Percentiles rank a stretch among this genome's conserved stretches.
phyloP scores from a whole-genome alignment of 2,329 filamentous ascomycete species.

The Remersonia thermophila region DNA sequence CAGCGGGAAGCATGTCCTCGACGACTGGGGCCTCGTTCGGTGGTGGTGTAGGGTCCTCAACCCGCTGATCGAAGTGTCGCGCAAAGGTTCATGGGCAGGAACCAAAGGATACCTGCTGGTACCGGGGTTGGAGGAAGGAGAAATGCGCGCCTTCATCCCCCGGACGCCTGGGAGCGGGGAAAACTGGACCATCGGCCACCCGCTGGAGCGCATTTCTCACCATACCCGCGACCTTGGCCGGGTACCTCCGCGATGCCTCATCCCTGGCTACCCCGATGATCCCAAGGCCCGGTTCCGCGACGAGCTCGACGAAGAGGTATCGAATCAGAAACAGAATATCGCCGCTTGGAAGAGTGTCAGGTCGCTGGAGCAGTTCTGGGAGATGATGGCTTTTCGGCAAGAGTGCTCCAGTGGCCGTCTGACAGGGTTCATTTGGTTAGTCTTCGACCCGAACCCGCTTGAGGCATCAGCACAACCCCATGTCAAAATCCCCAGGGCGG shows the following conservation, averaged over 20 bases:
- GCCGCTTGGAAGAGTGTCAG: constrained; percentile 75
- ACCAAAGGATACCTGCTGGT: constrained; percentile 75
- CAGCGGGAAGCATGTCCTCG: constrained; percentile 73
- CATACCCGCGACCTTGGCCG: constrained; percentile 44
- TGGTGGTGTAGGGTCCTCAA: constrained; percentile 94
- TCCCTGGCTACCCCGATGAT: constrained; percentile 88
- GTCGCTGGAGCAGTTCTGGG: constrained; percentile 89
- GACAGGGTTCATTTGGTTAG: constrained; percentile 90
- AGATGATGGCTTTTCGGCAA: constrained; percentile 93
- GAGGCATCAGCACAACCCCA: constrained; percentile 15
- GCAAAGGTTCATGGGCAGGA: constrained; percentile 27
- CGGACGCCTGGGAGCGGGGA: constrained; percentile 34
- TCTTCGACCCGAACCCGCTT: constrained; percentile 47
- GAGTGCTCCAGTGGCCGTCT: constrained; percentile 87
- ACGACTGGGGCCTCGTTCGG: constrained; percentile 77
- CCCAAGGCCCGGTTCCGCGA: constrained; percentile 83
- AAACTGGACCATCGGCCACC: constrained; percentile 58
- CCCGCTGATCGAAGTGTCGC: constrained; percentile 48
- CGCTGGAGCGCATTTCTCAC: constrained; percentile 53
- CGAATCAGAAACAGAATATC: constrained; percentile 42
- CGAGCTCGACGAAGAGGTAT: constrained; percentile 76
- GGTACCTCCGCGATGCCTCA: constrained; percentile 68
- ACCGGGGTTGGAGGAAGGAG: constrained; percentile 72
- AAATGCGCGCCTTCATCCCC: constrained; percentile 71
- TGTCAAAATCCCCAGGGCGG: constrained; percentile 10